Percentiles rank a stretch among this genome's conserved stretches.
These are phyloP conservation scores for Chaetomiaceae sp. DNA, from an alignment of 2,329 filamentous ascomycete genomes.

Conservation along the genomic window DNA sequence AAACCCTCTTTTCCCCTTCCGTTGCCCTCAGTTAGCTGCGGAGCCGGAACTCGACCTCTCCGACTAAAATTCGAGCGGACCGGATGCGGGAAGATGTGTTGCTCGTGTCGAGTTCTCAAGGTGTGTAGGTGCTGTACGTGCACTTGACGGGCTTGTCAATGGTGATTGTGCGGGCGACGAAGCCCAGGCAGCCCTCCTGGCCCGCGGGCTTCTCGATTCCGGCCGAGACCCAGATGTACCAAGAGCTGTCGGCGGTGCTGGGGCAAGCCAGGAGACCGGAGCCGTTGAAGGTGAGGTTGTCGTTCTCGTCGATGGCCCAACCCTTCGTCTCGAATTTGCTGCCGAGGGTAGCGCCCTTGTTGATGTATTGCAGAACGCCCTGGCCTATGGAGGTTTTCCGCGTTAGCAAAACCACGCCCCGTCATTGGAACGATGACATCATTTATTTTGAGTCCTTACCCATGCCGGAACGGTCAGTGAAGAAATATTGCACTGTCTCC, in stretches of 20 bases:
- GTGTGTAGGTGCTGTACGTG: constrained; percentile 23
- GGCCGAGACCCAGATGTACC: constrained; percentile 36
- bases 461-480: constrained; percentile 55
- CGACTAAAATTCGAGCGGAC: too few species aligned
- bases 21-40: too few species aligned
- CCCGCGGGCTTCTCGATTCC: constrained; percentile 35
- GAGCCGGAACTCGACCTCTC: too few species aligned
- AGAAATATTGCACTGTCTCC: constrained; percentile 45
- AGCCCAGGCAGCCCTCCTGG: constrained; percentile 35
- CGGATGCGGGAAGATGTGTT: too few species aligned
- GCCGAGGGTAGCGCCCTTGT: constrained; percentile 35
- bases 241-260: constrained; percentile 35
- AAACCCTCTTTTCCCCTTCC: too few species aligned
- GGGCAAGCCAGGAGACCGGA: constrained; percentile 51
- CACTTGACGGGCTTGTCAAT: constrained; percentile 28
- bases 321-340: constrained; percentile 43
- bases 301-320: constrained; percentile 42
- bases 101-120: too few species aligned
- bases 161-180: constrained; percentile 33
- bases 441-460: constrained; percentile 24
- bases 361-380: constrained; percentile 51
- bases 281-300: constrained; percentile 45
- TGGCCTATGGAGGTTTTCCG: constrained; percentile 33
- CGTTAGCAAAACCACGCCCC: neutral
- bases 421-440: neutral